These are phyloP conservation scores for Eimeria praecox DNA, from an alignment of 169 alveolate species.

Conservation along the genomic window DNA sequence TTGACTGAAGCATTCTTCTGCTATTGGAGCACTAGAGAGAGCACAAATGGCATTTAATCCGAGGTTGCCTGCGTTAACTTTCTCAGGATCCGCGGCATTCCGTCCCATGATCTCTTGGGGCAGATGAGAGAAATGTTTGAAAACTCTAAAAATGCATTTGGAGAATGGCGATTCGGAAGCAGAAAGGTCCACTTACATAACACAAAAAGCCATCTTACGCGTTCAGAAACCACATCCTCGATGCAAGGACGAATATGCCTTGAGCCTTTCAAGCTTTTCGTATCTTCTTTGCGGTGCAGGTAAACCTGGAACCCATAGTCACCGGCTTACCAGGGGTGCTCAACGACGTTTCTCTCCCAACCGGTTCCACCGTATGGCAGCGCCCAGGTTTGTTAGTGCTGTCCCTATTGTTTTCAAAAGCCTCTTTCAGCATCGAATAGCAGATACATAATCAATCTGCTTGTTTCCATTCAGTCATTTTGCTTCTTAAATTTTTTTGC, in stretches of 20 bases:
- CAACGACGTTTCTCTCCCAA: neutral
- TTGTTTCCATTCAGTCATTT: no score
- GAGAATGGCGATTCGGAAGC: conserved; percentile 59
- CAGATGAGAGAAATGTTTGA: conserved; percentile 57
- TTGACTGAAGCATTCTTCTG: neutral
- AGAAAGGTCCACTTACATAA: conserved; percentile 23
- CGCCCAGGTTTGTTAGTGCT: conserved; percentile 44
- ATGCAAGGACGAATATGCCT: neutral
- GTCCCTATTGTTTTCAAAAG: neutral
- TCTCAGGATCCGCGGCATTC: conserved; percentile 56
- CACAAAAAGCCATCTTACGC: neutral
- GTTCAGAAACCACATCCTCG: neutral
- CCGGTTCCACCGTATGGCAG: conserved; percentile 4
- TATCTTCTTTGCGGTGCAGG: neutral
- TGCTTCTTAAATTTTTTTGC: neutral
- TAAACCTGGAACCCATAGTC: conserved; percentile 25
- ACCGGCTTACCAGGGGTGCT: conserved; percentile 28
- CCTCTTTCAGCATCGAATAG: no score
- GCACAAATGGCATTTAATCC: neutral
- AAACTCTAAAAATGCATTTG: conserved; percentile 32
- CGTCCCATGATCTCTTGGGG: conserved; percentile 40
- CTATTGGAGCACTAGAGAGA: neutral
- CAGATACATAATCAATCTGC: neutral
- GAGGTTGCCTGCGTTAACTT: neutral
- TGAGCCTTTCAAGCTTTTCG: neutral